A percentile compares a stretch with the other conserved stretches of the same genome.
Evolutionary conservation across 306 rosid genomes (phyloP).

Genomic region (Quercus robur): DNA sequence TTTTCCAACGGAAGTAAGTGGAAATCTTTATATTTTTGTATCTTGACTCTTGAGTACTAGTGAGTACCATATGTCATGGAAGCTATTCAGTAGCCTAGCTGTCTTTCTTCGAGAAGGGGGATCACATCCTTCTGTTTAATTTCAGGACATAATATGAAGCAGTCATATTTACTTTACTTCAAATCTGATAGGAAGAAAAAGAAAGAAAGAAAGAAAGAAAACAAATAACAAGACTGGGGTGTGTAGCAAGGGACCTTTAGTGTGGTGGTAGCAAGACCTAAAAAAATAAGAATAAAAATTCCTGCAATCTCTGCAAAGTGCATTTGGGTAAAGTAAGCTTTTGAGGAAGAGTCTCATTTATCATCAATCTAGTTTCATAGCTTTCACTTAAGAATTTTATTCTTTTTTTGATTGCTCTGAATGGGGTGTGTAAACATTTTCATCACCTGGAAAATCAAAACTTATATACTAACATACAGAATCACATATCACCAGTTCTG

Average conservation of each 20-base stretch:
- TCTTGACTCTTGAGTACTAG: not conserved
- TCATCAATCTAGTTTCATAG: not conserved
- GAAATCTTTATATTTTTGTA: not conserved
- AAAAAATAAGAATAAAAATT: too few relatives aligned
- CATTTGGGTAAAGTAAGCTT: not conserved
- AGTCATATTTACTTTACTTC: not conserved
- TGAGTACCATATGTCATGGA: not conserved
- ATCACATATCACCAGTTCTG: slow-evolving; percentile 49
- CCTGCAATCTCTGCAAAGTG: not conserved
- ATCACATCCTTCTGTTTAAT: not conserved
- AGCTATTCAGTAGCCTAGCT: not conserved
- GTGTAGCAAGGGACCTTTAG: not conserved
- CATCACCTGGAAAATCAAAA: not conserved
- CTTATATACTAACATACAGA: slow-evolving; percentile 23
- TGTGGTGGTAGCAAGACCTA: not conserved
- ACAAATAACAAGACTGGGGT: not conserved
- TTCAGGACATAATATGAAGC: not conserved
- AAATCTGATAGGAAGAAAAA: not conserved
- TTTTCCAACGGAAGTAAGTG: not conserved
- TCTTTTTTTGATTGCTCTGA: not conserved
- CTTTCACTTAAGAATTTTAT: not conserved
- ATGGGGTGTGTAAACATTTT: not conserved
- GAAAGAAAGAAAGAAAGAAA: too few relatives aligned
- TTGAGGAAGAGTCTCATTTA: not conserved
- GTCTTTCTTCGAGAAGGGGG: not conserved